These are phyloP conservation scores for Nicotiana knightiana DNA, from an alignment of 257 asterid species.

Conservation along the genomic window DNA sequence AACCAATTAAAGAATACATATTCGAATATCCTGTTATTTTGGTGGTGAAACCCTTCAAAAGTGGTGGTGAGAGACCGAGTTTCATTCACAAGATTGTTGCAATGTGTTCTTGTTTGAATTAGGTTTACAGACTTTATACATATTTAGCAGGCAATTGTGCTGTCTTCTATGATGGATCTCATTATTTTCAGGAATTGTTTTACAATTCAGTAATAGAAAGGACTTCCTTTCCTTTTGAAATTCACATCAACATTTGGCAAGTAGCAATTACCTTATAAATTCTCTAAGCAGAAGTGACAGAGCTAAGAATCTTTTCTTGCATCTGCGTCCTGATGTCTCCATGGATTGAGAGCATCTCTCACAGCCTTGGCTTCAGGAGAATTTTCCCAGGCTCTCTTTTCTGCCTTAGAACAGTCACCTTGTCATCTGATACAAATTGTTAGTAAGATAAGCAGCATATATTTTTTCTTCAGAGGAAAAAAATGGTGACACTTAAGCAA, in stretches of 20 bases:
- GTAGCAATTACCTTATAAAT: not conserved
- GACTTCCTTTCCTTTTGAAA: not conserved
- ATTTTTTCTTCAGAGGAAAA: not conserved
- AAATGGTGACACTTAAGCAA: not conserved
- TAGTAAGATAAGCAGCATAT: not conserved
- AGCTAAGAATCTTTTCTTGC: conserved; percentile 35
- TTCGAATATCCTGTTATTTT: not conserved
- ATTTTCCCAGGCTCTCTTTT: conserved; percentile 79
- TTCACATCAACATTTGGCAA: not conserved
- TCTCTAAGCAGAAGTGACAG: not conserved
- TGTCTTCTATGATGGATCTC: not conserved
- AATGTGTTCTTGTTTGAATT: not conserved
- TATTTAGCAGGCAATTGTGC: not conserved
- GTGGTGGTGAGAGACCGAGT: not conserved
- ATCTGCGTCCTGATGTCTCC: conserved; percentile 51
- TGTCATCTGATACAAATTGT: conserved; percentile 59
- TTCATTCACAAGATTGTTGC: not conserved
- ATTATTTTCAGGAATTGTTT: not conserved
- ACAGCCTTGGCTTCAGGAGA: conserved; percentile 79
- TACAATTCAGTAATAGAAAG: not conserved
- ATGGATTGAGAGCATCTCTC: conserved; percentile 93
- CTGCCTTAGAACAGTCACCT: conserved; percentile 74
- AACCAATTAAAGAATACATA: not conserved
- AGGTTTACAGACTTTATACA: not conserved
- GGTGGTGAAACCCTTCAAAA: not conserved